Percentiles rank a stretch among this genome's conserved stretches.
Conservation (phyloP, 306 rosid species). For the Astragalus glycyphyllos region DNA sequence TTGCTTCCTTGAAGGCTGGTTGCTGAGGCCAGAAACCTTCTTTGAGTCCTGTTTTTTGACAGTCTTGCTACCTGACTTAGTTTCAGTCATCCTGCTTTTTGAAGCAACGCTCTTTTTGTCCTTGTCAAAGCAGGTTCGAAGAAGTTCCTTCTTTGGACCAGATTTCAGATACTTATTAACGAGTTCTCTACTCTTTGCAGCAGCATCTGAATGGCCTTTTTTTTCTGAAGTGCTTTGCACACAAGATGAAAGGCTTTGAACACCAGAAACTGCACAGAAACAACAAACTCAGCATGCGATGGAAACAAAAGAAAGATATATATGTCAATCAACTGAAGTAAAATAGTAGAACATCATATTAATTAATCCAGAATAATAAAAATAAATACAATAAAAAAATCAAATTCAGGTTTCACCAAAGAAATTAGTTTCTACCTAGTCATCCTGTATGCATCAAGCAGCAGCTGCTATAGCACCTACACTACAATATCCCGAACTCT, state of each 20-base stretch:
- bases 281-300: conserved; percentile 28
- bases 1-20: conserved; percentile 74
- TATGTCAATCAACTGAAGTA: conserved; percentile 3
- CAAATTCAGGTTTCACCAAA: conserved; percentile 30
- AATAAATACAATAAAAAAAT: conserved; percentile 1
- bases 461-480: conserved; percentile 26
- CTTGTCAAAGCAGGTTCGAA: conserved; percentile 62
- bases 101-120: conserved; percentile 63
- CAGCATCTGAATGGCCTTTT: conserved; percentile 79
- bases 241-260: conserved; percentile 81
- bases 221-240: conserved; percentile 88
- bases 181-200: conserved; percentile 75
- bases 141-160: conserved; percentile 77
- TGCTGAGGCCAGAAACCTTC: conserved; percentile 64
- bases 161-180: conserved; percentile 78
- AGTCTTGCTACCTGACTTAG: conserved; percentile 60
- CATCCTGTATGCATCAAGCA: conserved; percentile 32
- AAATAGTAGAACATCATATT: conserved; percentile 6
- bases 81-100: conserved; percentile 65
- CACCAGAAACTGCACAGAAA: conserved; percentile 67
- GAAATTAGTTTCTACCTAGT: conserved; percentile 19
- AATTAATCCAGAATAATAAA: conserved; percentile 24
- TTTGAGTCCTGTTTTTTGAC: conserved; percentile 81
- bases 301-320: conserved; percentile 37
- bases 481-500: conserved; percentile 8